Percentiles rank a stretch among this genome's conserved stretches.
Evolutionary conservation across 2,329 filamentous ascomycete species (phyloP).

Genomic region (Pezicula radicicola): DNA sequence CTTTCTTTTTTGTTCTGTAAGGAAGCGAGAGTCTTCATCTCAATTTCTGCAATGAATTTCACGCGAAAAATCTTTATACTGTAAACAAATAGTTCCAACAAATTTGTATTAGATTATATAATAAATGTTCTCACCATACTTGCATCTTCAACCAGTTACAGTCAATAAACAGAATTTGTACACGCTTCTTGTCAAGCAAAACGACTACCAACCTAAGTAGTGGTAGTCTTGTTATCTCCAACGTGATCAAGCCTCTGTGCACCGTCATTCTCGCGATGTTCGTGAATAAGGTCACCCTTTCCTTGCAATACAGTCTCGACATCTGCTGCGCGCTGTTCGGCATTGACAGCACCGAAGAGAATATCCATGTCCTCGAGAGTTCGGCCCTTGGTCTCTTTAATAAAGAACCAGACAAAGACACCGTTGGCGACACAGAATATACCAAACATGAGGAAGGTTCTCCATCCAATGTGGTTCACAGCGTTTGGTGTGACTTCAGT

Average conservation of each 20-base stretch:
- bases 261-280: neutral
- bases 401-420: constrained; percentile 45
- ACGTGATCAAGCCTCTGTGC: neutral
- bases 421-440: constrained; percentile 40
- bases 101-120: too few relatives aligned
- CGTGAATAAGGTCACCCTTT: neutral
- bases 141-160: neutral
- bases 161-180: neutral
- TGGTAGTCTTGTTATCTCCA: neutral
- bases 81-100: too few relatives aligned
- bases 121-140: too few relatives aligned
- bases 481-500: constrained; percentile 49
- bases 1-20: too few relatives aligned
- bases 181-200: neutral
- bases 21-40: too few relatives aligned
- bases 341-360: constrained; percentile 15
- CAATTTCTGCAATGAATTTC: too few relatives aligned
- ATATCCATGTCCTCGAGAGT: constrained; percentile 55
- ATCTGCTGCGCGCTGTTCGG: constrained; percentile 7
- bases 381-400: constrained; percentile 69
- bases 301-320: constrained; percentile 8
- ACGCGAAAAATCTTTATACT: too few relatives aligned
- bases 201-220: neutral
- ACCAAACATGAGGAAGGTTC: constrained; percentile 45
- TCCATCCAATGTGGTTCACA: constrained; percentile 42